Conservation (phyloP, 2,329 filamentous ascomycete genomes). For the Curvularia sp. region DNA sequence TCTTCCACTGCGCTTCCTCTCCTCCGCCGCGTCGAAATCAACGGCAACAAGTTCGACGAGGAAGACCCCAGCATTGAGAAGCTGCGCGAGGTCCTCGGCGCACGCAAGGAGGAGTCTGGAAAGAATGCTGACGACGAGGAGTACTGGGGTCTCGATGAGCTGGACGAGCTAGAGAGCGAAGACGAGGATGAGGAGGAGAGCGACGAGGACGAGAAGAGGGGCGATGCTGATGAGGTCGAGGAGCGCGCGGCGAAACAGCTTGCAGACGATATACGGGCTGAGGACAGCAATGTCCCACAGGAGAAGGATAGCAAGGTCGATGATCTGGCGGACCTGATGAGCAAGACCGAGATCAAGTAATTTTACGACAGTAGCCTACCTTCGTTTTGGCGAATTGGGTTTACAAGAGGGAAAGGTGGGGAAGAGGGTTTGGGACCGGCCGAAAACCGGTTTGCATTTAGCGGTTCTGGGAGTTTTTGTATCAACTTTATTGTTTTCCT, state of each 20-base stretch:
- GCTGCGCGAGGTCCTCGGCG: conserved; percentile 71
- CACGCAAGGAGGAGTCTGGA: conserved; percentile 70
- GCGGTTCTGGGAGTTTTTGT: conserved; percentile 8
- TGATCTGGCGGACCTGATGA: conserved; percentile 75
- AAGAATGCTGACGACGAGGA: conserved; percentile 62
- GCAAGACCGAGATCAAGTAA: conserved; percentile 65
- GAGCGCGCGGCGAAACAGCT: conserved; percentile 59
- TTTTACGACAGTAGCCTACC: neutral
- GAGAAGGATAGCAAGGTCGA: conserved; percentile 80
- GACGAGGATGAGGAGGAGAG: conserved; percentile 79
- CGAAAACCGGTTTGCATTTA: conserved; percentile 15
- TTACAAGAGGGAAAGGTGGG: too few relatives aligned
- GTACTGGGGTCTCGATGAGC: conserved; percentile 62
- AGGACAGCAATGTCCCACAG: conserved; percentile 75
- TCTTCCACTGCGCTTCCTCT: conserved; percentile 71
- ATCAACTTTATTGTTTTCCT: neutral
- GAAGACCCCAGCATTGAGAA: conserved; percentile 75
- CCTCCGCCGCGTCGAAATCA: conserved; percentile 86
- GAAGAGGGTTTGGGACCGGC: neutral
- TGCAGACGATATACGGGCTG: conserved; percentile 73
- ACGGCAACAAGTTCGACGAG: conserved; percentile 93
- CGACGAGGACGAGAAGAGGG: conserved; percentile 73
- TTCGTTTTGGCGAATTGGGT: neutral
- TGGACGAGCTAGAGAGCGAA: conserved; percentile 83
- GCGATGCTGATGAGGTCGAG: conserved; percentile 50